phyloP scores from a whole-genome alignment of 148 eudicot species.

The Rhododendron mucronatum region DNA sequence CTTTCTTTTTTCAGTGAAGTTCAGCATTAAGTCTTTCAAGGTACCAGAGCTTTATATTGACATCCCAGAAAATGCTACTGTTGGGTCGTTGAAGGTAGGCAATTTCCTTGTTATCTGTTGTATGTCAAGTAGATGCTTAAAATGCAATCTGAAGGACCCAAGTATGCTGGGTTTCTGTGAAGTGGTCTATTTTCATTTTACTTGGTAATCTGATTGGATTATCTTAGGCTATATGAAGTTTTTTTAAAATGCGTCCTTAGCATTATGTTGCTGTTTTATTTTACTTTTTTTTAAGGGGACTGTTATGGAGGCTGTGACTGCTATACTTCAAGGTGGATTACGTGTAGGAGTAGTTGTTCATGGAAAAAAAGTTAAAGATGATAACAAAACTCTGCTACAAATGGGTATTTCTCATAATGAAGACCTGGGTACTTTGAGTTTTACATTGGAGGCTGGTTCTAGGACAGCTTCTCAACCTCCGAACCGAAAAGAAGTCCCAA shows the following conservation, averaged over 20 bases:
- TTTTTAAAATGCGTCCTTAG: not conserved
- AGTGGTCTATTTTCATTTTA: not conserved
- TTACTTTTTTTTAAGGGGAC: constrained; percentile 48
- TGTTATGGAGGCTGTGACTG: constrained; percentile 78
- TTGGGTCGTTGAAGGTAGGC: constrained; percentile 89
- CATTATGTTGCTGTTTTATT: not conserved
- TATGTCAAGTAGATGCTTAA: not conserved
- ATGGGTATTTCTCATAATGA: constrained; percentile 63
- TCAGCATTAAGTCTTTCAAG: constrained; percentile 85
- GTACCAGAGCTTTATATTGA: constrained; percentile 94
- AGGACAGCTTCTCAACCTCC: constrained; percentile 35
- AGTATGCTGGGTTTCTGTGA: not conserved
- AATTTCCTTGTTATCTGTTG: not conserved
- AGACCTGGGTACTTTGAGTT: constrained; percentile 62
- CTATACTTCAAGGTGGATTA: constrained; percentile 69
- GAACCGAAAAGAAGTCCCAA: constrained; percentile 30
- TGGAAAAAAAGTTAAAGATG: constrained; percentile 87
- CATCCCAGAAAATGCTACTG: constrained; percentile 87
- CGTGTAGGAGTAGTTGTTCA: constrained; percentile 82
- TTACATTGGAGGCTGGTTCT: constrained; percentile 71
- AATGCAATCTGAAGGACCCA: not conserved
- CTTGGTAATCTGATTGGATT: not conserved
- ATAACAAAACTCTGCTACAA: constrained; percentile 73
- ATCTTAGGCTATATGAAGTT: not conserved
- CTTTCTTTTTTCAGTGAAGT: constrained; percentile 59